A percentile compares a stretch with the other conserved stretches of the same genome.
These are phyloP conservation scores for Gloeopeniophorella convolvens DNA, from an alignment of 768 basidiomycete genomes.

Conservation along the genomic window DNA sequence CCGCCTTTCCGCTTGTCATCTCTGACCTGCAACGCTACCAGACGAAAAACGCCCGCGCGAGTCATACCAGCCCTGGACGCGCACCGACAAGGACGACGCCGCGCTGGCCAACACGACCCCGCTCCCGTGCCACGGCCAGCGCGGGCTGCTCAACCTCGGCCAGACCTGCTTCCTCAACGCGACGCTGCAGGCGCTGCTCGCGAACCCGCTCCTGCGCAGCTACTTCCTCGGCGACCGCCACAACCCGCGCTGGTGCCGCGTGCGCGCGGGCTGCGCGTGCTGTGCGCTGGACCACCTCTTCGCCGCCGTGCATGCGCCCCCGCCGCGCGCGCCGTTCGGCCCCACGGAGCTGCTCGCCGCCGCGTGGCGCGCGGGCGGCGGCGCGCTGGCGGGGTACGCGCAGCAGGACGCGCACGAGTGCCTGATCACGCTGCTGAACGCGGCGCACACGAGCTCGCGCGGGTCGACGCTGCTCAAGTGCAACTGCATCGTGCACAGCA, in stretches of 20 bases:
- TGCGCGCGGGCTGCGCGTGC: conserved; percentile 67
- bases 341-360: conserved; percentile 79
- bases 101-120: conserved; percentile 44
- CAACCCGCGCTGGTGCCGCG: conserved; percentile 66
- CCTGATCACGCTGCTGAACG: conserved; percentile 78
- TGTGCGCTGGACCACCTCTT: conserved; percentile 93
- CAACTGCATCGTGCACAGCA: conserved; percentile 86
- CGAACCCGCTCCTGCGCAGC: conserved; percentile 84
- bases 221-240: conserved; percentile 91
- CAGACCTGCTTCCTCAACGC: conserved; percentile 94
- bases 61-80: conserved; percentile 45
- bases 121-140: conserved; percentile 76
- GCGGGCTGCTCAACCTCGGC: conserved; percentile 82
- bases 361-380: conserved; percentile 72
- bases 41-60: conserved; percentile 36
- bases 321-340: conserved; percentile 49
- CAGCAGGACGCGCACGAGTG: conserved; percentile 95
- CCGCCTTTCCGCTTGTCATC: neutral
- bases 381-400: conserved; percentile 83
- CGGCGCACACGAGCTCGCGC: conserved; percentile 74
- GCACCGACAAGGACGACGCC: conserved; percentile 34
- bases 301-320: conserved; percentile 55
- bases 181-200: conserved; percentile 80
- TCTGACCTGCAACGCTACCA: no score
- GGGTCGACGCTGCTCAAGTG: conserved; percentile 74